Conservation (phyloP, 2,329 filamentous ascomycete genomes). For the Pestalotiopsis sp. region DNA sequence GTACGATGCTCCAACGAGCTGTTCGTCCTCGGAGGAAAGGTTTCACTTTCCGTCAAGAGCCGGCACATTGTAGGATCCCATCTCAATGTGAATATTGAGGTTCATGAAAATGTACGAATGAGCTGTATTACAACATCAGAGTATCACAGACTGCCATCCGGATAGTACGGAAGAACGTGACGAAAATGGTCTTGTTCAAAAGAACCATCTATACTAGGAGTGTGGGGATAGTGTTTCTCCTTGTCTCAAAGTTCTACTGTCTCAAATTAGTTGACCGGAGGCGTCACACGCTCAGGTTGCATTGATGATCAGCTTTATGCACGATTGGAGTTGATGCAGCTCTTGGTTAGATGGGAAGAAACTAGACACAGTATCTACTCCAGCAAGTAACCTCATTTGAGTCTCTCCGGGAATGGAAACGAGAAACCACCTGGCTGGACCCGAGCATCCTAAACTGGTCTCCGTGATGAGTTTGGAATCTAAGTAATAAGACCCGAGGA, state of each 20-base stretch:
- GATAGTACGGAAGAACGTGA: not conserved
- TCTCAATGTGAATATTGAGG: too few relatives aligned
- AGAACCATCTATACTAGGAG: not conserved
- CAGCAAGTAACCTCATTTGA: too few relatives aligned
- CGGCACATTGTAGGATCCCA: too few relatives aligned
- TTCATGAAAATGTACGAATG: too few relatives aligned
- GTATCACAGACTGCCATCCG: not conserved
- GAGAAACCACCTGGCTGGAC: too few relatives aligned
- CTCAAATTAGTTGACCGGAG: not conserved
- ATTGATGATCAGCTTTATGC: not conserved
- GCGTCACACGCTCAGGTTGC: not conserved
- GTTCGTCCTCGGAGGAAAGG: not conserved
- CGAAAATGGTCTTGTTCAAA: not conserved
- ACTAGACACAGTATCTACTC: not conserved
- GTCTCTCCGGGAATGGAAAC: too few relatives aligned
- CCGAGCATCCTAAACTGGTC: too few relatives aligned
- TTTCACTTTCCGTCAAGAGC: too few relatives aligned
- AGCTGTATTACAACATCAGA: too few relatives aligned
- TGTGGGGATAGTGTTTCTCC: not conserved
- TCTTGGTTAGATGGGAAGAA: not conserved
- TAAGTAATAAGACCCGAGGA: too few relatives aligned
- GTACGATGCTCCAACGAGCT: not conserved
- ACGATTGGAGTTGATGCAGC: not conserved
- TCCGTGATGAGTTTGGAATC: too few relatives aligned
- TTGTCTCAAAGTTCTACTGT: not conserved